Conservation (phyloP, 2,329 filamentous ascomycete genomes). For the Amylocarpus encephaloides region DNA sequence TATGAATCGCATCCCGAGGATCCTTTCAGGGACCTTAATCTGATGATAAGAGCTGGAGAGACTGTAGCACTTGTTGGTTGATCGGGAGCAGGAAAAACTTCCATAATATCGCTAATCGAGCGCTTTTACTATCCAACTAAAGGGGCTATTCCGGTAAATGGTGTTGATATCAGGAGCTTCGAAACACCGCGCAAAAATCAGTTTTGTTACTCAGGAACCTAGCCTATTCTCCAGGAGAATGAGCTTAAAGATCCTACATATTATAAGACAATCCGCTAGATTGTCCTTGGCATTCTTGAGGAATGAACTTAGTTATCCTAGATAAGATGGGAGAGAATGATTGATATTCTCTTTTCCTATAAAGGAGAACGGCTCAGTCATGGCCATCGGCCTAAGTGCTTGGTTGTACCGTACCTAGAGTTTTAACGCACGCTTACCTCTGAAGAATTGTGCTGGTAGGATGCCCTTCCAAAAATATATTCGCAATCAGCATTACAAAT, state of each 20-base stretch:
- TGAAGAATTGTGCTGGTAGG: too few relatives aligned
- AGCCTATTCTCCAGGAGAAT: constrained; percentile 41
- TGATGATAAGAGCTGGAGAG: constrained; percentile 52
- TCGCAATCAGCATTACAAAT: constrained; percentile 33
- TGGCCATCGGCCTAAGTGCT: too few relatives aligned
- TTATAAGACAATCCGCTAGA: too few relatives aligned
- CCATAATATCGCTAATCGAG: constrained; percentile 51
- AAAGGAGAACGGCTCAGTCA: too few relatives aligned
- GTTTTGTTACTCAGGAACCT: constrained; percentile 51
- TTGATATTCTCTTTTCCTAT: too few relatives aligned
- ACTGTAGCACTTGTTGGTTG: constrained; percentile 60
- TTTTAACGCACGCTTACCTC: too few relatives aligned
- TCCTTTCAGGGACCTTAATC: constrained; percentile 48
- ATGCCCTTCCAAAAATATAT: too few relatives aligned
- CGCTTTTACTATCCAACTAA: constrained; percentile 42
- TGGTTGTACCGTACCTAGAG: too few relatives aligned
- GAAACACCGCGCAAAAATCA: constrained; percentile 45
- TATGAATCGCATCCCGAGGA: constrained; percentile 57
- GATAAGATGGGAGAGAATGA: too few relatives aligned
- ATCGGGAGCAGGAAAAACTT: constrained; percentile 62
- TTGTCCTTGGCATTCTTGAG: too few relatives aligned
- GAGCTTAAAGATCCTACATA: too few relatives aligned
- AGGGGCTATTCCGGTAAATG: constrained; percentile 30
- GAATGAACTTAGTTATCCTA: too few relatives aligned
- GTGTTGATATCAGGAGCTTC: constrained; percentile 39